These are phyloP conservation scores for Infundibulicybe gibba DNA, from an alignment of 768 basidiomycete genomes.

Conservation along the genomic window DNA sequence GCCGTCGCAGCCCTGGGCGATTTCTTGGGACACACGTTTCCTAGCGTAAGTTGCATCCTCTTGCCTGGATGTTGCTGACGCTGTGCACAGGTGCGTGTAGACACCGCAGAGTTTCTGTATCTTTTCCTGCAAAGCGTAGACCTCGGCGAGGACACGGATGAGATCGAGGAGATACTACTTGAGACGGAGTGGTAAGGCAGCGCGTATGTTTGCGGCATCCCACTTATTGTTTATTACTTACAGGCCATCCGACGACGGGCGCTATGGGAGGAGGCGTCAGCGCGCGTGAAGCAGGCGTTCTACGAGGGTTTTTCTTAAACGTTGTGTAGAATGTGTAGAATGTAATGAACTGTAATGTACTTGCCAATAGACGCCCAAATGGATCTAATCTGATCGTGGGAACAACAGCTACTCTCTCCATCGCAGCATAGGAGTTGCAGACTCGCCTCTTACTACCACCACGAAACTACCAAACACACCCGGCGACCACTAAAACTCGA, in stretches of 20 bases:
- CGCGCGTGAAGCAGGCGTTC: slow-evolving; percentile 36
- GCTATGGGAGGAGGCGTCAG: slow-evolving; percentile 35
- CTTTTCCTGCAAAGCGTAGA: slow-evolving; percentile 71
- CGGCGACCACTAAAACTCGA: slow-evolving; percentile 2
- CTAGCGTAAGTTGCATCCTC: slow-evolving; percentile 52
- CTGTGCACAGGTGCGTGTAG: slow-evolving; percentile 61
- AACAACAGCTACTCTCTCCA: neutral
- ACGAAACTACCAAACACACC: neutral
- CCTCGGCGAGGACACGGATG: slow-evolving; percentile 59
- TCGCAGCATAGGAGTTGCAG: too few relatives aligned
- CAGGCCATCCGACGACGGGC: slow-evolving; percentile 47
- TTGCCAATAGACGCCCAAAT: neutral
- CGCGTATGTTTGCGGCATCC: neutral
- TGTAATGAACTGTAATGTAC: neutral
- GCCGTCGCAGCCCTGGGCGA: slow-evolving; percentile 42
- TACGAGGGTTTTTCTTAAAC: neutral
- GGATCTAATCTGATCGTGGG: slow-evolving; percentile 5
- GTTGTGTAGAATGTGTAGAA: neutral
- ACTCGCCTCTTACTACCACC: too few relatives aligned
- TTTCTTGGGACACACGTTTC: slow-evolving; percentile 80
- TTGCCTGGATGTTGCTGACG: slow-evolving; percentile 5
- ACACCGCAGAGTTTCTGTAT: slow-evolving; percentile 83
- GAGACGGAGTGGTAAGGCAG: slow-evolving; percentile 76
- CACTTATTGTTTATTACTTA: neutral
- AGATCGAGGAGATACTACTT: slow-evolving; percentile 64